Conservation (phyloP, 257 asterid genomes). For the Nicotiana noctiflora region DNA sequence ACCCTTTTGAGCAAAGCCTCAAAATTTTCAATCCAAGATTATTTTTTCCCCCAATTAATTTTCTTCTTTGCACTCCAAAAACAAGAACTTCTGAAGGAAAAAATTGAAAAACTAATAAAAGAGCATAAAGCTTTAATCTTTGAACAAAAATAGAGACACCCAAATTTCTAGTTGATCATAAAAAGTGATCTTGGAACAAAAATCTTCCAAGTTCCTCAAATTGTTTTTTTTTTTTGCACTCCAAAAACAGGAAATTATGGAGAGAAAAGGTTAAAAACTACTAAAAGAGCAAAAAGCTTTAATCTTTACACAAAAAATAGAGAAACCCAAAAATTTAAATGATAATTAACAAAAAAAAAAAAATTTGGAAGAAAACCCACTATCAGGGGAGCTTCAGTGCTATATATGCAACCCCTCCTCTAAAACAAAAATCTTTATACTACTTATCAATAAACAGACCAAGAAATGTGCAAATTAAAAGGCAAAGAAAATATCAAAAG, state of each 20-base stretch:
- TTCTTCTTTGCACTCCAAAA: background rate
- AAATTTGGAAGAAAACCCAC: background rate
- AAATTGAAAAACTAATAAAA: background rate
- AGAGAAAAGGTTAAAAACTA: background rate
- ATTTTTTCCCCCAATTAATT: background rate
- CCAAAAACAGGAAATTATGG: background rate
- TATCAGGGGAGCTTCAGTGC: background rate
- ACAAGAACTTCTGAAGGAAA: background rate
- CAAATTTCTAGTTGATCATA: background rate
- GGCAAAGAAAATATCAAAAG: background rate
- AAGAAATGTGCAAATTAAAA: background rate
- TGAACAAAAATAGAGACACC: background rate
- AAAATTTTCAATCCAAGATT: background rate
- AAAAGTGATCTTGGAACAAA: background rate
- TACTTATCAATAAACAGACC: background rate
- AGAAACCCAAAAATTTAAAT: background rate
- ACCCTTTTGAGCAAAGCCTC: background rate
- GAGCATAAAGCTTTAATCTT: constrained; percentile 1
- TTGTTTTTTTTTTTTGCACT: background rate
- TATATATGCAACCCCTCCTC: background rate
- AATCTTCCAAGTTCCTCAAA: background rate
- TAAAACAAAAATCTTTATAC: background rate
- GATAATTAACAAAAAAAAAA: background rate
- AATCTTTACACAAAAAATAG: background rate
- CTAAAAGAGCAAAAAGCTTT: background rate